Percentiles rank a stretch among this genome's conserved stretches.
Evolutionary conservation across 73 alveolate genomes (phyloP).

Genomic region (Paramecium primaurelia): DNA sequence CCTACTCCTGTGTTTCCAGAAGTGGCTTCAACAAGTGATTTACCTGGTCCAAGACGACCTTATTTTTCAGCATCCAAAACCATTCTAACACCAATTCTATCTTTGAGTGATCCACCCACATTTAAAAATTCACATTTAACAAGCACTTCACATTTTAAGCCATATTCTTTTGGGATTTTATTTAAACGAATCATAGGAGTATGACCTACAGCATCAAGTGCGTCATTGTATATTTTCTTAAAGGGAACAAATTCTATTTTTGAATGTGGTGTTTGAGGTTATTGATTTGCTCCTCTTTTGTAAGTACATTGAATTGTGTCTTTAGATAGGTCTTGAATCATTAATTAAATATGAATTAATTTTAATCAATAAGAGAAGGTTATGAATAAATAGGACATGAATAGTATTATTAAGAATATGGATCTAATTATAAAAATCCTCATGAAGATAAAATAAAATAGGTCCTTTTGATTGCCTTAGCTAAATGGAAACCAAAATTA

Average conservation of each 20-base stretch:
- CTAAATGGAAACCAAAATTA: not conserved
- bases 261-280: not conserved
- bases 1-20: conserved; percentile 99
- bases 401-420: not conserved
- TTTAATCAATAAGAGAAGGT: not conserved
- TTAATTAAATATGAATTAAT: not conserved
- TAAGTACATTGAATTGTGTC: conserved; percentile 33
- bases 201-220: conserved; percentile 80
- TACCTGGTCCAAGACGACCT: conserved; percentile 88
- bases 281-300: conserved; percentile 4
- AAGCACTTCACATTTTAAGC: conserved; percentile 86
- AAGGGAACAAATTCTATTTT: not conserved
- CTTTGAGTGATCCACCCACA: conserved; percentile 98
- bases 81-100: conserved; percentile 96
- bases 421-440: not conserved
- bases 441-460: not conserved
- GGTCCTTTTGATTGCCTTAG: not conserved
- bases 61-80: conserved; percentile 88
- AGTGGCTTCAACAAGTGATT: conserved; percentile 97
- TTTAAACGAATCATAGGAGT: conserved; percentile 93
- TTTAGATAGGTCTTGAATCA: conserved; percentile 20
- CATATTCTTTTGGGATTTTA: conserved; percentile 82
- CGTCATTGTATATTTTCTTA: conserved; percentile 56
- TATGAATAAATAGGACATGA: not conserved
- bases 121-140: conserved; percentile 94